These are phyloP conservation scores for Metschnikowia continentalis DNA, from an alignment of 805 yeast genomes.

Conservation along the genomic window DNA sequence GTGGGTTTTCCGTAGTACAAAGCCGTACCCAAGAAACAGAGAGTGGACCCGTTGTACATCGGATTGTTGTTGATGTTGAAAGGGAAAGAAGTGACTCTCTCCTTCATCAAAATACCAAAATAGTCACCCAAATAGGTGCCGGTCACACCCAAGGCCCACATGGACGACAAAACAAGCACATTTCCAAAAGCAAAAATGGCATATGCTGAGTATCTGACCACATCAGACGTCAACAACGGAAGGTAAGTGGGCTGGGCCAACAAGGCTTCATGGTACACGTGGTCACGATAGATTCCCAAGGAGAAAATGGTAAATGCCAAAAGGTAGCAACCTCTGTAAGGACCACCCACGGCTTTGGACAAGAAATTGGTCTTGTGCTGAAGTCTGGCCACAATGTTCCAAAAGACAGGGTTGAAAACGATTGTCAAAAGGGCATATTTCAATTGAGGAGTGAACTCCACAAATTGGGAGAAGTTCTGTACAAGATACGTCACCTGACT, in stretches of 20 bases:
- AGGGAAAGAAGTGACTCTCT: slow-evolving; percentile 89
- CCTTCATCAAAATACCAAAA: slow-evolving; percentile 90
- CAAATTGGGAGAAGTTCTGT: slow-evolving; percentile 12
- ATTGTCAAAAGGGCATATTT: slow-evolving; percentile 55
- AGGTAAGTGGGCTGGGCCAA: slow-evolving; percentile 63
- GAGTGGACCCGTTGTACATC: slow-evolving; percentile 91
- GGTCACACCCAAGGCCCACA: slow-evolving; percentile 91
- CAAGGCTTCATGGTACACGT: slow-evolving; percentile 67
- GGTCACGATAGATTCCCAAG: slow-evolving; percentile 80
- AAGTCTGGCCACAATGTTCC: slow-evolving; percentile 88
- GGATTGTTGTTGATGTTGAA: slow-evolving; percentile 90
- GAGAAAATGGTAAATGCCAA: slow-evolving; percentile 82
- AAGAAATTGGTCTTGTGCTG: slow-evolving; percentile 77
- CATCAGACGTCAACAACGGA: slow-evolving; percentile 39
- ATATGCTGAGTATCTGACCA: slow-evolving; percentile 50
- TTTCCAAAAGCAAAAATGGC: slow-evolving; percentile 65
- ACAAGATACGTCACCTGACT: slow-evolving; percentile 12
- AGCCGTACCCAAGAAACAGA: slow-evolving; percentile 88
- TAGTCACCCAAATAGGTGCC: slow-evolving; percentile 98
- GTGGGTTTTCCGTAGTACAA: slow-evolving; percentile 87
- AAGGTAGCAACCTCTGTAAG: slow-evolving; percentile 73
- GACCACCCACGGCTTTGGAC: slow-evolving; percentile 69
- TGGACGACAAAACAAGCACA: slow-evolving; percentile 72
- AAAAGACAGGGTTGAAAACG: slow-evolving; percentile 88
- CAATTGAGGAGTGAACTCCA: slow-evolving; percentile 13